Evolutionary conservation across 257 asterid species (phyloP).

Genomic region (Ehretia macrophylla): DNA sequence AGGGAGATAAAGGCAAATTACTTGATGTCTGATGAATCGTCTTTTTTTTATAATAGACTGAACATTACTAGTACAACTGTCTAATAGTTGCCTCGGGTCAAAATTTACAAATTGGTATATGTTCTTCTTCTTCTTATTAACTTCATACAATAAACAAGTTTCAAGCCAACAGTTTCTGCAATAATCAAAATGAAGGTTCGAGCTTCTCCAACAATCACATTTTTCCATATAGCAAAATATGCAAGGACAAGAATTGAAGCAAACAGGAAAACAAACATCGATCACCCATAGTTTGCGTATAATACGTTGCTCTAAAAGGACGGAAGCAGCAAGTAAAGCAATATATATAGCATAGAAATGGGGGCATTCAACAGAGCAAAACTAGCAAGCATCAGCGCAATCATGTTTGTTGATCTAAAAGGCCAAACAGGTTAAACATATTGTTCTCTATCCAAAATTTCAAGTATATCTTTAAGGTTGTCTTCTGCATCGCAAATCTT

Average conservation of each 20-base stretch:
- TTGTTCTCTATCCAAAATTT: constrained; percentile 95
- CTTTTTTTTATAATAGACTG: too few species aligned
- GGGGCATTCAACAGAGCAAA: constrained; percentile 89
- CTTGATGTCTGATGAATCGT: too few species aligned
- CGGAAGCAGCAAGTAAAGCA: constrained; percentile 79
- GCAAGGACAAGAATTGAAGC: constrained; percentile 76
- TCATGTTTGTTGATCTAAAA: constrained; percentile 96
- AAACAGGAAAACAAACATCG: constrained; percentile 63
- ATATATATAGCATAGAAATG: constrained; percentile 72
- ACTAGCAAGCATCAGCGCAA: constrained; percentile 80
- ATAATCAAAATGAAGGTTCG: constrained; percentile 65
- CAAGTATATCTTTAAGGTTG: constrained; percentile 74
- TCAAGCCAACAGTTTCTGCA: constrained; percentile 92
- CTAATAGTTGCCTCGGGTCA: too few species aligned
- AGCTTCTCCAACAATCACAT: too few species aligned
- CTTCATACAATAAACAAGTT: too few species aligned
- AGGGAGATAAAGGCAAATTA: too few species aligned
- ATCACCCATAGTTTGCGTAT: constrained; percentile 88
- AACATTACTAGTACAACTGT: too few species aligned
- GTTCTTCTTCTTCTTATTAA: too few species aligned
- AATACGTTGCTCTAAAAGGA: constrained; percentile 65
- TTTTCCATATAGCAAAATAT: constrained; percentile 84
- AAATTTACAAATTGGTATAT: too few species aligned
- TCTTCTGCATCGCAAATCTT: constrained; percentile 86
- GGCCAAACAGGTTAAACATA: constrained; percentile 96